Percentiles rank a stretch among this genome's conserved stretches.
These are phyloP conservation scores for Populus nigra DNA, from an alignment of 345 rosid species.

Conservation along the genomic window DNA sequence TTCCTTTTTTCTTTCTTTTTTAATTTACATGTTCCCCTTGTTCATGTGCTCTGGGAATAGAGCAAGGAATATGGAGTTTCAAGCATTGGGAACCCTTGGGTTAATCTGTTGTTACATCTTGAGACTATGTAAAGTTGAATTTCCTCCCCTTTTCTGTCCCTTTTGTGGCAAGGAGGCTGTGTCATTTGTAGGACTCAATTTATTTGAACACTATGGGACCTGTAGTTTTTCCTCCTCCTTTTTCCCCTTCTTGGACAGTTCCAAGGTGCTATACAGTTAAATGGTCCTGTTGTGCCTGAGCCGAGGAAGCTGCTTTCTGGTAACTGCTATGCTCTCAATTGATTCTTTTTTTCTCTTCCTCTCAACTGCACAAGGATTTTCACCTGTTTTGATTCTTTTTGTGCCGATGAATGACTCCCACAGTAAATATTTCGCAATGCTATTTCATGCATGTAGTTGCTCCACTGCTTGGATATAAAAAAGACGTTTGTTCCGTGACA, in stretches of 20 bases:
- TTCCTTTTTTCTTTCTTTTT: not conserved
- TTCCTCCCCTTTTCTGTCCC: conserved; percentile 12
- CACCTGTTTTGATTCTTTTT: not conserved
- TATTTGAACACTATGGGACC: conserved; percentile 28
- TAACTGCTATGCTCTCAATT: not conserved
- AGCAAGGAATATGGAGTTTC: conserved; percentile 41
- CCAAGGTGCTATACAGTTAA: not conserved
- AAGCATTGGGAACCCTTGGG: conserved; percentile 27
- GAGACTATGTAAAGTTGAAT: conserved; percentile 38
- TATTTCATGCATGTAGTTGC: not conserved
- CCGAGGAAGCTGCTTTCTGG: not conserved
- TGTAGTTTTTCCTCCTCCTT: not conserved
- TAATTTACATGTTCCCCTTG: conserved; percentile 9
- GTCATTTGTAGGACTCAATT: conserved; percentile 30
- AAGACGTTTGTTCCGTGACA: too few relatives aligned
- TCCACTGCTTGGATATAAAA: not conserved
- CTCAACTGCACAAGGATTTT: not conserved
- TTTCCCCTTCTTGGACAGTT: not conserved
- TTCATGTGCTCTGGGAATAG: conserved; percentile 38
- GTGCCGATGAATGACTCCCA: not conserved
- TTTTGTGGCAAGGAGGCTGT: conserved; percentile 27
- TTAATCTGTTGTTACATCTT: conserved; percentile 31
- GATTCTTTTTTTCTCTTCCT: not conserved
- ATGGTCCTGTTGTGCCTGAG: not conserved
- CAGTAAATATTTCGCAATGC: not conserved